Evolutionary conservation across 768 basidiomycete genomes (phyloP).

Genomic region (Leccinum truebloodii): DNA sequence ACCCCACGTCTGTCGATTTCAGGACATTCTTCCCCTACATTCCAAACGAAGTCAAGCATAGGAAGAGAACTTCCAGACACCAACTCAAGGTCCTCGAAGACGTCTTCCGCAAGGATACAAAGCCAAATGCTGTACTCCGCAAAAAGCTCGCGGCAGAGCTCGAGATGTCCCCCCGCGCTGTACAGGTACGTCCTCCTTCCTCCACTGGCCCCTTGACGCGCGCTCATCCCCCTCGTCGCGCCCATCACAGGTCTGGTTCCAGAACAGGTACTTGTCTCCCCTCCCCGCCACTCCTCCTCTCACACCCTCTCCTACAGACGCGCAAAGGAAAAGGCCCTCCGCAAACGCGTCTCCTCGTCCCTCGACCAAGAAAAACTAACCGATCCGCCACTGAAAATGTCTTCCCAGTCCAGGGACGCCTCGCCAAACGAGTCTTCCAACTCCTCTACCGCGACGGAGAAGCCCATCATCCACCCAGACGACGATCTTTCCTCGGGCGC

Average conservation of each 20-base stretch:
- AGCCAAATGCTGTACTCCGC: slow-evolving; percentile 81
- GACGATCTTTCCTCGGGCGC: slow-evolving; percentile 10
- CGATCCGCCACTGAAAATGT: slow-evolving; percentile 13
- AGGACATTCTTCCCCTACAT: slow-evolving; percentile 86
- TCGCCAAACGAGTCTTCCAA: slow-evolving; percentile 33
- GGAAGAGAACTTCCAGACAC: slow-evolving; percentile 83
- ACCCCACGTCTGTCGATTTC: slow-evolving; percentile 71
- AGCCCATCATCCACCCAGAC: slow-evolving; percentile 32
- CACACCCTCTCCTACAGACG: slow-evolving; percentile 46
- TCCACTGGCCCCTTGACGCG: slow-evolving; percentile 10
- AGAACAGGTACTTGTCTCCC: slow-evolving; percentile 61
- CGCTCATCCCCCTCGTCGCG: slow-evolving; percentile 24
- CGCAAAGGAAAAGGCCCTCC: slow-evolving; percentile 79
- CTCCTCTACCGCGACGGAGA: slow-evolving; percentile 42
- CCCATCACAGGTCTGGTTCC: slow-evolving; percentile 78
- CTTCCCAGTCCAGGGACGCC: slow-evolving; percentile 19
- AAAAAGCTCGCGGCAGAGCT: slow-evolving; percentile 80
- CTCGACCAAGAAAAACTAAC: slow-evolving; percentile 22
- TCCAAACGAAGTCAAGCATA: slow-evolving; percentile 92
- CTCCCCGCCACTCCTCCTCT: slow-evolving; percentile 11
- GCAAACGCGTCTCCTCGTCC: slow-evolving; percentile 44
- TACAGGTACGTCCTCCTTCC: slow-evolving; percentile 70
- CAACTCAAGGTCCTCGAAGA: slow-evolving; percentile 91
- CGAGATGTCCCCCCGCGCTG: slow-evolving; percentile 91
- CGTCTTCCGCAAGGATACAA: slow-evolving; percentile 85